Base-by-base conservation (phyloP, 2,329 filamentous ascomycete species). In the Dothidotthia symphoricarpi region DNA sequence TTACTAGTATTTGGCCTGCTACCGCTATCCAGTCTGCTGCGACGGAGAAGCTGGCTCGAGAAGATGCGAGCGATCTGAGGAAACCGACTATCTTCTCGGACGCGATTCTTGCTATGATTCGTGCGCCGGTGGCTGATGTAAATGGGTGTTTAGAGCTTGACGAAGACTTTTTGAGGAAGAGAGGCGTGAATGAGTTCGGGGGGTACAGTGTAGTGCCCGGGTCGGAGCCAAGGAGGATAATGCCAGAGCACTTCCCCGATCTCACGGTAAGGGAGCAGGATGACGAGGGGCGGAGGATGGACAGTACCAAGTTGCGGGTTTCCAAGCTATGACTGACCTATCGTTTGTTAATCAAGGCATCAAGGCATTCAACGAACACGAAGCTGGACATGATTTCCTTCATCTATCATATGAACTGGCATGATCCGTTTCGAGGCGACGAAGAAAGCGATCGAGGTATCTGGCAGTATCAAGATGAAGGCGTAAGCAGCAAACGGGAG, bases 1-100 rank as follows among this genome's bases (percentile, higher is more conserved):
- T 93, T 38, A 88, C 83, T 0, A 86, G 84, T 49, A 77, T 94
- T 4, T 95, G 88, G 88, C 88, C 88, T 9, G 87, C 87, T 3
- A 77, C 75, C 19, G 85, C 86, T 3, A 86, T 93, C 47, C 80
- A 90, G 57, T 88, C 83, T 5, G 86, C 82, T 5, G 86, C 87
- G 3, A 91, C 86, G 1, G 73, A 76, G 36, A 68, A 73, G 36
- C 72, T 43, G 43, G 39, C 72, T 15, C 61, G 68, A 1, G 72
- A 76, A 32, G 67, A 67, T 19, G 73, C 69, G 7, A 47, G 45
- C 24, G 79, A 88, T 54, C 68, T 89, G n/a, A 72, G 85, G 41
- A 84, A 81, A 28, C 59, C 75, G 44, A 81, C 77, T 5, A 85
- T 94, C 45, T 94, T 87, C 67, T 88, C 86, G 0, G 85, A 90